Percentiles rank a stretch among this genome's conserved stretches.
Conservation (phyloP, 73 alveolate species). For the Urostyla sp. region DNA sequence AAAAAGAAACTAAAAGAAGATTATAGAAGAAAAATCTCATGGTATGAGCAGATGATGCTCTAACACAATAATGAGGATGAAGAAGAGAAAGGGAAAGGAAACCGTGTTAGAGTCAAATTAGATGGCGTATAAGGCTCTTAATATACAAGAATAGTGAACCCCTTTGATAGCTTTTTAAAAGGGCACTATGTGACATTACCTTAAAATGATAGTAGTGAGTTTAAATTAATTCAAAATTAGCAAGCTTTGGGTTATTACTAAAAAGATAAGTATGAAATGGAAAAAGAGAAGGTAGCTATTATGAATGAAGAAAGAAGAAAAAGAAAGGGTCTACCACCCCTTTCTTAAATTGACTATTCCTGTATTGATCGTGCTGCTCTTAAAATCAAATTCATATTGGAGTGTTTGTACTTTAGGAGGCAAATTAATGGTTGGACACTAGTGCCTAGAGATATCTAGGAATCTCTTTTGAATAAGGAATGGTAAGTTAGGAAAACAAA, state of each 20-base stretch:
- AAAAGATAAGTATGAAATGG: neutral
- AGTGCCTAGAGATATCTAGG: constrained; percentile 46
- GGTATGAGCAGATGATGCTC: constrained; percentile 32
- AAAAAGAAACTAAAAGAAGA: neutral
- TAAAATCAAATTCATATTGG: constrained; percentile 55
- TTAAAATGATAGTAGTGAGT: constrained; percentile 26
- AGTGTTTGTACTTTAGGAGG: constrained; percentile 43
- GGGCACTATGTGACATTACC: constrained; percentile 63
- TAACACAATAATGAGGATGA: constrained; percentile 9
- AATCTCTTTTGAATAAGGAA: constrained; percentile 18
- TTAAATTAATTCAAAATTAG: constrained; percentile 36
- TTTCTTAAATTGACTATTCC: constrained; percentile 55
- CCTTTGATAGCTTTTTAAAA: constrained; percentile 35
- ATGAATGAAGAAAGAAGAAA: constrained; percentile 71
- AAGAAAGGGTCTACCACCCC: constrained; percentile 62
- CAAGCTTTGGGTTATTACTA: constrained; percentile 48
- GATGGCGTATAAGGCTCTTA: constrained; percentile 51
- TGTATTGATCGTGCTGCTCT: constrained; percentile 69
- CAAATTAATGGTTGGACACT: constrained; percentile 55
- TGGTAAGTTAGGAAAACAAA: neutral
- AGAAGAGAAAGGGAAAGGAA: constrained; percentile 11
- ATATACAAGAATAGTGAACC: constrained; percentile 4
- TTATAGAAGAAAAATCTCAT: constrained; percentile 4
- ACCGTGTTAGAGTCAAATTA: constrained; percentile 1
- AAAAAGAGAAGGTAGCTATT: constrained; percentile 39